phyloP scores from a whole-genome alignment of 2,329 filamentous ascomycete species.

The Aspergillus oerlinghausenensis region DNA sequence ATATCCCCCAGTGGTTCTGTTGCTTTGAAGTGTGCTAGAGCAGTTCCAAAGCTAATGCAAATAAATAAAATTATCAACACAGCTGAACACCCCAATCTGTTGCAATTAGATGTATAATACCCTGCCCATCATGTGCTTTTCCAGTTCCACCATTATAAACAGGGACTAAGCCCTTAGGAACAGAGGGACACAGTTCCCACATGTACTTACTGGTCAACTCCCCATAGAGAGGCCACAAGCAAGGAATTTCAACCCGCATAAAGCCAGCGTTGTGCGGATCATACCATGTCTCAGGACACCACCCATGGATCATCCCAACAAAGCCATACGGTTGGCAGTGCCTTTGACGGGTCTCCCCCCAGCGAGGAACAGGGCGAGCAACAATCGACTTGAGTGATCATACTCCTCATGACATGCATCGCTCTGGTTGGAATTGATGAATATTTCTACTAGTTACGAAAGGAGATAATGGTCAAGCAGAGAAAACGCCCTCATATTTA shows the following conservation, averaged over 20 bases:
- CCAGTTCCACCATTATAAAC: slow-evolving; percentile 3
- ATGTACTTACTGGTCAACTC: not conserved
- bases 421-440: too few relatives aligned
- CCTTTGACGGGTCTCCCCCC: not conserved
- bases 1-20: too few relatives aligned
- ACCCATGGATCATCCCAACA: slow-evolving; percentile 4
- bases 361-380: not conserved
- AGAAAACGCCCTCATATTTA: too few relatives aligned
- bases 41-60: too few relatives aligned
- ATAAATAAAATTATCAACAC: not conserved
- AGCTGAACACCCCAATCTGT: not conserved
- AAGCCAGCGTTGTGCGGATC: not conserved
- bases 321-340: not conserved
- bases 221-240: not conserved
- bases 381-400: not conserved
- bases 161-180: slow-evolving; percentile 1
- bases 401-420: too few relatives aligned
- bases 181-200: not conserved
- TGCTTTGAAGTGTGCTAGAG: too few relatives aligned
- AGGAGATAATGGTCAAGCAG: too few relatives aligned
- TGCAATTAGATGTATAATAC: not conserved
- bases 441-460: too few relatives aligned
- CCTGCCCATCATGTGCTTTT: not conserved
- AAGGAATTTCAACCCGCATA: slow-evolving; percentile 1
- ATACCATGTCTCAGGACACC: slow-evolving; percentile 3